Evolutionary conservation across 805 yeast genomes (phyloP), one percentile per base, ranked within the genome.

Genomic region (Metschnikowia dekortorum): DNA sequence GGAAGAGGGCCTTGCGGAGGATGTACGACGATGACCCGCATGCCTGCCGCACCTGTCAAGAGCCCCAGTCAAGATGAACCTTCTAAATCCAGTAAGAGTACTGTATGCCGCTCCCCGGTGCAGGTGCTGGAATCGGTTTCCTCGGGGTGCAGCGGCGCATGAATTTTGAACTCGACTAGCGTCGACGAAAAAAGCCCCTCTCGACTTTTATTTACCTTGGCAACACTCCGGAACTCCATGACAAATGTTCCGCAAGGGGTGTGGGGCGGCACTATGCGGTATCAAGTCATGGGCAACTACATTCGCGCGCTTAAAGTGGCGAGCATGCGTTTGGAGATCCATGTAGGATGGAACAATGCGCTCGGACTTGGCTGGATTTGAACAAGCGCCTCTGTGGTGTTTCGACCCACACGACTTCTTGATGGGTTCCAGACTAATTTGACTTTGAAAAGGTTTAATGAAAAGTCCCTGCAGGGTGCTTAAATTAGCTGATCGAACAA

Each of bases 1-100:
- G 45, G 18, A 33, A 41, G 16, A 32, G 36, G 22, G 18, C 5
- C 16, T n/a, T 32, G 29, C 18, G 26, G 31, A 42, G 31, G 14
- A 10, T 39, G 11, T 42, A 39, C 8, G n/a, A 18, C n/a, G 9
- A 18, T 29, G 34, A 39, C 14, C 34, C 26, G 43, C 34, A 39
- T 29, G 26, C 33, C 9, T 8, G 39, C 45, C 44, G 44, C 36
- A 41, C 30, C 38, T 32, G 38, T 42, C 31, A 33, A 26, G 45
- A 26, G 45, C 45, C 45, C 31, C 45, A 33, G 45, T n/a, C 30
- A 18, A 39, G 31, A 42, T 42, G 45, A 32, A 42, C 18, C 11
- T 33, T n/a, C 45, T 42, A 22, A n/a, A 22, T 42, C 45, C 38
- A 33, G 45, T 26, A 42, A 42, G 9, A n/a, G 26, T 13, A 28